Conservation (phyloP, 371 early-diverging fungal genomes). For the Catenaria anguillulae region DNA sequence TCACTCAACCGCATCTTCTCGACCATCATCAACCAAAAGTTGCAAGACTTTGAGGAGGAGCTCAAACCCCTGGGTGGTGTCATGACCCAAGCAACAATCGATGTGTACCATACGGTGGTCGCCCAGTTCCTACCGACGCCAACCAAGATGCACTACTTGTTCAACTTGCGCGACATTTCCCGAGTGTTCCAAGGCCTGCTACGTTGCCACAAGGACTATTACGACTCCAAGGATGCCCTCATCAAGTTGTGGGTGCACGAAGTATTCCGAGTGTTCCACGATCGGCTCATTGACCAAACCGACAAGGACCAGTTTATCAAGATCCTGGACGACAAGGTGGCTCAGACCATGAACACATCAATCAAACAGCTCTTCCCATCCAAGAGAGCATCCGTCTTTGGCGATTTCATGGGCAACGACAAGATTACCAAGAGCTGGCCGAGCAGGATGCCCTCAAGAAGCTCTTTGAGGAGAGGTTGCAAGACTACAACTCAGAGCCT, state of each 20-base stretch:
- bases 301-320: constrained; percentile 27
- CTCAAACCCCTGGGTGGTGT: constrained; percentile 35
- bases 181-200: constrained; percentile 38
- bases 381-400: constrained; percentile 27
- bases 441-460: constrained; percentile 24
- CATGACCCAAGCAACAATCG: constrained; percentile 32
- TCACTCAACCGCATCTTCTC: constrained; percentile 26
- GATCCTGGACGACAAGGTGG: constrained; percentile 30
- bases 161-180: constrained; percentile 38
- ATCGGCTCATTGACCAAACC: constrained; percentile 27
- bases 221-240: constrained; percentile 29
- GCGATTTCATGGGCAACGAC: constrained; percentile 24
- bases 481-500: constrained; percentile 34
- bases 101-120: constrained; percentile 29
- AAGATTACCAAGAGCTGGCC: constrained; percentile 30
- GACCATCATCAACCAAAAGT: constrained; percentile 32
- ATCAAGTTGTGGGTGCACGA: constrained; percentile 40
- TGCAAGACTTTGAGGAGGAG: constrained; percentile 40
- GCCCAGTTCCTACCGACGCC: constrained; percentile 36
- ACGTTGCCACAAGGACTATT: constrained; percentile 33
- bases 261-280: constrained; percentile 30
- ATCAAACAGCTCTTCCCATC: constrained; percentile 27
- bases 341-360: constrained; percentile 20
- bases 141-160: constrained; percentile 35
- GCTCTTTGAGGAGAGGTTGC: constrained; percentile 29